A percentile compares a stretch with the other conserved stretches of the same genome.
Conservation (phyloP, 257 asterid genomes). For the Catharanthus roseus region DNA sequence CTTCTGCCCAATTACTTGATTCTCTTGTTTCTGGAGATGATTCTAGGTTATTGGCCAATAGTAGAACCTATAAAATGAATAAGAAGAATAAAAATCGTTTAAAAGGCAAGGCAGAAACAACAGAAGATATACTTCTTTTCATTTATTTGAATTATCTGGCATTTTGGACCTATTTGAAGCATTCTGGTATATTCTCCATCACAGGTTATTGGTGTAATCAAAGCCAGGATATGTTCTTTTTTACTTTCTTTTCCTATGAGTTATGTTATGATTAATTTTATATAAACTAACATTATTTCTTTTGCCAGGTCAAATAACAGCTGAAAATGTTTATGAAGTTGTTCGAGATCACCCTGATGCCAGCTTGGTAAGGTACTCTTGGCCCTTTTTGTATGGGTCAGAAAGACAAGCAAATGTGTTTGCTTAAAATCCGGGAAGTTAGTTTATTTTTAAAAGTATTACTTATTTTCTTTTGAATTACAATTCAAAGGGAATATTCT, state of each 20-base stretch:
- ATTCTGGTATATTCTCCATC: no score
- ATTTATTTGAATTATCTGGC: no score
- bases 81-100: no score
- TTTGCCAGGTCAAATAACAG: conserved; percentile 90
- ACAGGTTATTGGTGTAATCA: no score
- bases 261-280: no score
- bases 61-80: neutral
- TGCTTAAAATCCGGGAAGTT: neutral
- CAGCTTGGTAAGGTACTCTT: conserved; percentile 96
- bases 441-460: neutral
- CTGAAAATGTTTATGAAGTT: conserved; percentile 90
- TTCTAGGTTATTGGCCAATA: neutral
- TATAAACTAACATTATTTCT: conserved; percentile 9
- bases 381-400: conserved; percentile 34
- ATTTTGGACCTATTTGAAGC: no score
- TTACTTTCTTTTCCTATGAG: no score
- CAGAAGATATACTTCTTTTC: no score
- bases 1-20: neutral
- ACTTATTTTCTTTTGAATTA: neutral
- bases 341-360: conserved; percentile 99
- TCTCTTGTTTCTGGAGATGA: neutral
- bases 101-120: no score
- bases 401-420: neutral
- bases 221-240: no score
- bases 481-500: neutral